Conservation (phyloP, 2,329 filamentous ascomycete species). For the Cercospora zeae-maydis region DNA sequence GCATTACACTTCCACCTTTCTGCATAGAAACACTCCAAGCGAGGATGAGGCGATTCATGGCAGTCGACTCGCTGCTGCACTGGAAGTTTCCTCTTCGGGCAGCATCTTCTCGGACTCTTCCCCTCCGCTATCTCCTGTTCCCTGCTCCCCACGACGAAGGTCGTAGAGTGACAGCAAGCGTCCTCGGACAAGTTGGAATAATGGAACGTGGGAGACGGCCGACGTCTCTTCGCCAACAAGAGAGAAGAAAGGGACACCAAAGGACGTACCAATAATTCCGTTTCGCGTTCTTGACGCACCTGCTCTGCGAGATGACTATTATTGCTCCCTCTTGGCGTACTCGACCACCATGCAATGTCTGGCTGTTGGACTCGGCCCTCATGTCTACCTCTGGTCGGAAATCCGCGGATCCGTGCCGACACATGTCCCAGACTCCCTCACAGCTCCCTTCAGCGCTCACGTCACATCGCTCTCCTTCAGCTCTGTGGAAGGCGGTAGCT, state of each 20-base stretch:
- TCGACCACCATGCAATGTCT: conserved; percentile 69
- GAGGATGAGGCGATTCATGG: conserved; percentile 55
- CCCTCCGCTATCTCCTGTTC: conserved; percentile 13
- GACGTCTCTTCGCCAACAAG: conserved; percentile 12
- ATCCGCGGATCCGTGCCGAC: conserved; percentile 45
- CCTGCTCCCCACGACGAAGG: conserved; percentile 9
- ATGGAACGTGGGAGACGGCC: conserved; percentile 26
- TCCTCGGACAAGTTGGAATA: conserved; percentile 20
- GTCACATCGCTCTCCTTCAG: conserved; percentile 91
- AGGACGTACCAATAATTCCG: conserved; percentile 32
- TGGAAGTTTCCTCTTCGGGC: conserved; percentile 69
- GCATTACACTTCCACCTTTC: conserved; percentile 56
- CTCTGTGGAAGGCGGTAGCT: conserved; percentile 67
- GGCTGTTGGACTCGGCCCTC: conserved; percentile 74
- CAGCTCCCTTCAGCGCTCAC: conserved; percentile 52
- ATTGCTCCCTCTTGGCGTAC: conserved; percentile 88
- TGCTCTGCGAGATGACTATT: conserved; percentile 87
- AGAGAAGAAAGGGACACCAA: conserved; percentile 19
- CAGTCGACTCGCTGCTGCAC: conserved; percentile 70
- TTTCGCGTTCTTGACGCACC: conserved; percentile 75
- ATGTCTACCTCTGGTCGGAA: conserved; percentile 89
- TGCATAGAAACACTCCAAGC: conserved; percentile 38
- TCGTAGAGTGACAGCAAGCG: conserved; percentile 14
- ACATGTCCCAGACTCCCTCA: conserved; percentile 48
- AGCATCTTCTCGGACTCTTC: conserved; percentile 57